phyloP scores from a whole-genome alignment of 2,329 filamentous ascomycete genomes.

The Nemania diffusa region DNA sequence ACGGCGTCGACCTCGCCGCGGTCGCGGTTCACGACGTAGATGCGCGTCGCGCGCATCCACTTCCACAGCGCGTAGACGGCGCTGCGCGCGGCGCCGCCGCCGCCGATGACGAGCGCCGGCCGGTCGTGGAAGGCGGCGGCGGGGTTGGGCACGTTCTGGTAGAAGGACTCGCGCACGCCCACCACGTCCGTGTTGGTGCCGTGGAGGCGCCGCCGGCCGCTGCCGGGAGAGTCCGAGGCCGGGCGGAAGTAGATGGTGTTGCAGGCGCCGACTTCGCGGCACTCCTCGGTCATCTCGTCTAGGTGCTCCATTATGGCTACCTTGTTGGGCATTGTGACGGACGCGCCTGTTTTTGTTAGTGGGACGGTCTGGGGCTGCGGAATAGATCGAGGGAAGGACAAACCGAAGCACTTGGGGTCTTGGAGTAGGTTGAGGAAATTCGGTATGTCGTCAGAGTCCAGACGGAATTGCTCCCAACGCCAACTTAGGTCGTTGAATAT shows the following conservation, averaged over 20 bases:
- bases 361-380: background rate
- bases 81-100: slow-evolving; percentile 80
- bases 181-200: slow-evolving; percentile 86
- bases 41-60: slow-evolving; percentile 72
- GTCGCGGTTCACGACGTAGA: slow-evolving; percentile 84
- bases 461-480: slow-evolving; percentile 62
- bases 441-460: slow-evolving; percentile 63
- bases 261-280: slow-evolving; percentile 77
- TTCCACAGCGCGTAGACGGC: slow-evolving; percentile 79
- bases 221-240: slow-evolving; percentile 35
- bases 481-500: slow-evolving; percentile 63
- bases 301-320: slow-evolving; percentile 78
- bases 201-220: slow-evolving; percentile 65
- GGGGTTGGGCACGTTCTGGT: slow-evolving; percentile 62
- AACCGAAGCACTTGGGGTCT: slow-evolving; percentile 71
- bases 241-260: slow-evolving; percentile 79
- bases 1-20: slow-evolving; percentile 72
- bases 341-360: slow-evolving; percentile 50
- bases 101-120: slow-evolving; percentile 79
- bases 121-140: slow-evolving; percentile 63
- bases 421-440: slow-evolving; percentile 63
- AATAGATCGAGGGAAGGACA: slow-evolving; percentile 30
- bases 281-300: slow-evolving; percentile 78
- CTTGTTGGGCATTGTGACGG: slow-evolving; percentile 88
- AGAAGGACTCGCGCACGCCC: slow-evolving; percentile 78